Conservation (phyloP, 139 green algal genomes). For the Picochlorum sp. region DNA sequence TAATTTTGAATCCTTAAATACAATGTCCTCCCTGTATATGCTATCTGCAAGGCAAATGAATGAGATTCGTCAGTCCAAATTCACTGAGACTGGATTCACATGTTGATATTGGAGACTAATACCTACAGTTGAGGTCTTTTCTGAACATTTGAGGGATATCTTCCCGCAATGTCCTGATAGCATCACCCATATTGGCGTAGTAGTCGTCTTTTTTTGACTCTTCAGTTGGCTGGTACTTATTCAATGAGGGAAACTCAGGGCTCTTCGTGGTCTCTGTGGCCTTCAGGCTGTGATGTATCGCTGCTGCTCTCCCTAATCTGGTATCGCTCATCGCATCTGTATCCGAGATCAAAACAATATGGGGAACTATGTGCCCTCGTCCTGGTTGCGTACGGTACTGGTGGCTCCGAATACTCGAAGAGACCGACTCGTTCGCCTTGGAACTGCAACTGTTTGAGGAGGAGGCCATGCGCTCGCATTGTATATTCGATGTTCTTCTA, state of each 20-base stretch:
- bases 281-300: too few relatives aligned
- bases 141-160: conserved; percentile 79
- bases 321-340: too few relatives aligned
- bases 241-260: not conserved
- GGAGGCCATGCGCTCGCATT: too few relatives aligned
- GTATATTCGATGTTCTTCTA: too few relatives aligned
- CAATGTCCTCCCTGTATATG: conserved; percentile 86
- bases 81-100: not conserved
- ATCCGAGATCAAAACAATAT: too few relatives aligned
- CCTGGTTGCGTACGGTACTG: too few relatives aligned
- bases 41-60: conserved; percentile 32
- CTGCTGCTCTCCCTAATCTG: too few relatives aligned
- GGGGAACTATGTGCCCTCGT: too few relatives aligned
- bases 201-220: conserved; percentile 54
- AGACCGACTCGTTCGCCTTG: too few relatives aligned
- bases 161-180: conserved; percentile 76
- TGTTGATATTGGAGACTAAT: conserved; percentile 3
- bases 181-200: conserved; percentile 88
- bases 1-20: conserved; percentile 79
- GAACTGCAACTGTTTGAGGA: too few relatives aligned
- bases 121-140: conserved; percentile 62
- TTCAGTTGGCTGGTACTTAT: not conserved
- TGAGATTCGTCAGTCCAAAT: not conserved
- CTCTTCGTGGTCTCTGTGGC: not conserved
- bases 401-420: too few relatives aligned